phyloP scores from a whole-genome alignment of 2,329 filamentous ascomycete species.

The Fusarium piperis region DNA sequence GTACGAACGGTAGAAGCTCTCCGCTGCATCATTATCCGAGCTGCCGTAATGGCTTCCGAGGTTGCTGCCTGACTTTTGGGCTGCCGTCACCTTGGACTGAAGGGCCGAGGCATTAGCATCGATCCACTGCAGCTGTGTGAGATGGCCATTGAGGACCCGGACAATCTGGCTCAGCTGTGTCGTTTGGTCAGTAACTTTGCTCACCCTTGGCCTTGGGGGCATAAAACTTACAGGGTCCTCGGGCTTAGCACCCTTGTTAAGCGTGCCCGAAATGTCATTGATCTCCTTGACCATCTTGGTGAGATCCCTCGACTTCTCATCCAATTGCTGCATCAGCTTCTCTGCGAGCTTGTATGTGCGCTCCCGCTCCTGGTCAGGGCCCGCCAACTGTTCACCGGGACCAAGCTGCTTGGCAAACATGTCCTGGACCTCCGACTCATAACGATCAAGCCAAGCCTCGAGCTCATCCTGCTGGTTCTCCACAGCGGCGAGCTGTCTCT shows the following conservation, averaged over 20 bases:
- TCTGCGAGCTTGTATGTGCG: slow-evolving; percentile 96
- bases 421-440: slow-evolving; percentile 90
- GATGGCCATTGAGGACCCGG: slow-evolving; percentile 90
- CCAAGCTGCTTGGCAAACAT: slow-evolving; percentile 84
- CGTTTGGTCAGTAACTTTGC: slow-evolving; percentile 36
- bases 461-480: slow-evolving; percentile 95
- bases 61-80: slow-evolving; percentile 80
- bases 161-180: slow-evolving; percentile 90
- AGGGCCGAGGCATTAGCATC: slow-evolving; percentile 84
- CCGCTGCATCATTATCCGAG: slow-evolving; percentile 76
- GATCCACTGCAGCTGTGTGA: slow-evolving; percentile 92
- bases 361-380: slow-evolving; percentile 95
- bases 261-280: slow-evolving; percentile 87
- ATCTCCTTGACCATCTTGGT: slow-evolving; percentile 98
- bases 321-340: slow-evolving; percentile 87
- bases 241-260: slow-evolving; percentile 89
- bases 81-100: slow-evolving; percentile 82
- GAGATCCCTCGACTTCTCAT: slow-evolving; percentile 93
- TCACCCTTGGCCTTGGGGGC: slow-evolving; percentile 5
- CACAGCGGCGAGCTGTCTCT: slow-evolving; percentile 87
- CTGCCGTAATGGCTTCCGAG: slow-evolving; percentile 67
- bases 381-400: slow-evolving; percentile 78
- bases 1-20: slow-evolving; percentile 92
- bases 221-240: slow-evolving; percentile 79
- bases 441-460: slow-evolving; percentile 86